phyloP scores from a whole-genome alignment of 2,329 filamentous ascomycete species.

The Claviceps paspali region DNA sequence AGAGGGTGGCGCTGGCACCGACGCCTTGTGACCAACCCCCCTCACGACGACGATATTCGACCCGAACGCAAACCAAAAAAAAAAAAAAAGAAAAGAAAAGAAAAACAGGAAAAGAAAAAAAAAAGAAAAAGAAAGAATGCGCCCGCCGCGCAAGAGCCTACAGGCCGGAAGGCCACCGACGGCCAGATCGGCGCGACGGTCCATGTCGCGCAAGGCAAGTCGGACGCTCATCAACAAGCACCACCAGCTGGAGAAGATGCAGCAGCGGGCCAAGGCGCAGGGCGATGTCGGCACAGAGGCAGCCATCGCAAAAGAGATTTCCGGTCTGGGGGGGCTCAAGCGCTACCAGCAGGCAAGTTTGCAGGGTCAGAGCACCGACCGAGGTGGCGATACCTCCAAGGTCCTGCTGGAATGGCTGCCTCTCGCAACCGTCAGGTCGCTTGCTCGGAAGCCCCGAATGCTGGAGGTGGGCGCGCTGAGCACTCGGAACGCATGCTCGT shows the following conservation, averaged over 20 bases:
- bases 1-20: too few relatives aligned
- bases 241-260: constrained; percentile 49
- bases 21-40: too few relatives aligned
- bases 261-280: constrained; percentile 35
- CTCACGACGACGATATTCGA: too few relatives aligned
- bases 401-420: constrained; percentile 49
- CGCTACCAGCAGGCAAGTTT: constrained; percentile 53
- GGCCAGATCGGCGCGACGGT: constrained; percentile 29
- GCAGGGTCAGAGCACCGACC: constrained; percentile 49
- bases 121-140: too few relatives aligned
- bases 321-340: constrained; percentile 43
- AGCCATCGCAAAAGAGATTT: constrained; percentile 36
- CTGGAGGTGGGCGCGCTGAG: constrained; percentile 85
- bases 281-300: constrained; percentile 34
- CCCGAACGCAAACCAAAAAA: not conserved
- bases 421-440: constrained; percentile 13
- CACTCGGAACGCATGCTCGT: constrained; percentile 69
- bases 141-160: constrained; percentile 27
- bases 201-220: constrained; percentile 50
- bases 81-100: too few relatives aligned
- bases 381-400: constrained; percentile 52
- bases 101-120: not conserved
- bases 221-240: constrained; percentile 49
- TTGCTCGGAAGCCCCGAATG: constrained; percentile 36
- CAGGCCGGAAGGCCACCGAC: constrained; percentile 40